These are phyloP conservation scores for Lachancea sp. DNA, from an alignment of 805 yeast genomes.

Conservation along the genomic window DNA sequence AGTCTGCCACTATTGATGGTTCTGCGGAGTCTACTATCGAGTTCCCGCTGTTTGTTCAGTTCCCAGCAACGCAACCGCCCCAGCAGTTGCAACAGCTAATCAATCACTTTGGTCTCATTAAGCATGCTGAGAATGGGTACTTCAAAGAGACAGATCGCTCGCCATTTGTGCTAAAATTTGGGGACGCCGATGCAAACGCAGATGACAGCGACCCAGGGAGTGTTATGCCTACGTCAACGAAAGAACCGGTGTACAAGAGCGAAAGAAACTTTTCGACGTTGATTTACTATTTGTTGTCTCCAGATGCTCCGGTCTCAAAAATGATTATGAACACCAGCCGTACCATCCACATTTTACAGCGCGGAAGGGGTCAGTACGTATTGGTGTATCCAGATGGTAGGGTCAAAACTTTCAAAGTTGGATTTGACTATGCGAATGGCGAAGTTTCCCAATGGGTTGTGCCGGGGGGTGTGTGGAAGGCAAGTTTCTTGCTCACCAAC, in stretches of 20 bases:
- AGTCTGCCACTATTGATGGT: slow-evolving; percentile 14
- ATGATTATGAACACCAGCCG: slow-evolving; percentile 47
- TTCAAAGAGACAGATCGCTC: slow-evolving; percentile 52
- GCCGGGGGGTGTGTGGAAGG: slow-evolving; percentile 55
- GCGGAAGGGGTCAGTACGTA: slow-evolving; percentile 52
- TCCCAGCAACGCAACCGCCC: slow-evolving; percentile 21
- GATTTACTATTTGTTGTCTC: slow-evolving; percentile 47
- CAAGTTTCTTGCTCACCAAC: slow-evolving; percentile 43
- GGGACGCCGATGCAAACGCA: background rate
- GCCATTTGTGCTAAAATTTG: slow-evolving; percentile 34
- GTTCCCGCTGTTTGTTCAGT: slow-evolving; percentile 14
- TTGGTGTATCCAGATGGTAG: slow-evolving; percentile 45
- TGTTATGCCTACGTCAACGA: slow-evolving; percentile 3
- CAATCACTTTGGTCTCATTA: slow-evolving; percentile 32
- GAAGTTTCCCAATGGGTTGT: slow-evolving; percentile 57
- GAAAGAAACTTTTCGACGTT: slow-evolving; percentile 43
- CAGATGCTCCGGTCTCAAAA: slow-evolving; percentile 45
- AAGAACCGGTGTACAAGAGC: slow-evolving; percentile 7
- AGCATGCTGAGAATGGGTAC: slow-evolving; percentile 53
- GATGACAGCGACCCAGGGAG: slow-evolving; percentile 7
- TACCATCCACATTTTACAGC: slow-evolving; percentile 49
- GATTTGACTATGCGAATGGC: slow-evolving; percentile 41
- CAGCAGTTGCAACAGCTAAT: slow-evolving; percentile 31
- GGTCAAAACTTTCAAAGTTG: slow-evolving; percentile 46
- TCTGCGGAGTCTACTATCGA: slow-evolving; percentile 13